These are phyloP conservation scores for Eragrostis curvula DNA, from an alignment of 176 grass and related monocot species.

Conservation along the genomic window DNA sequence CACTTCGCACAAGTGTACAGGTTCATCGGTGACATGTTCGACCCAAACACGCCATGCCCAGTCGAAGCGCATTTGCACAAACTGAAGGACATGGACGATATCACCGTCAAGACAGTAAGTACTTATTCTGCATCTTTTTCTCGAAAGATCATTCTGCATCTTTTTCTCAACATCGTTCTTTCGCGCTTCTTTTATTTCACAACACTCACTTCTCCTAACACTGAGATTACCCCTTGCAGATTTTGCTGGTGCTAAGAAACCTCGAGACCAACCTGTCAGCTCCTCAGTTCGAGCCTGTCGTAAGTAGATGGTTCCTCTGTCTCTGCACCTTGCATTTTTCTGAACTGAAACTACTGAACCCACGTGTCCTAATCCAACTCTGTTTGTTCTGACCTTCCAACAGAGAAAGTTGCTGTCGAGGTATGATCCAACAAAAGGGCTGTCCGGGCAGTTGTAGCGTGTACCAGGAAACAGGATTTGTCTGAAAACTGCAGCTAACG, in stretches of 20 bases:
- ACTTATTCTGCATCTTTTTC: background rate
- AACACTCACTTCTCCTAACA: background rate
- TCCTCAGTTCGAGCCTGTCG: constrained; percentile 60
- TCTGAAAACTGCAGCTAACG: background rate
- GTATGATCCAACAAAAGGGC: constrained; percentile 60
- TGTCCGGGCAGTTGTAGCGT: constrained; percentile 45
- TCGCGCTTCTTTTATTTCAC: background rate
- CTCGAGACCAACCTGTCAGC: constrained; percentile 63
- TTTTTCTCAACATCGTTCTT: background rate
- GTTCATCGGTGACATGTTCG: constrained; percentile 93
- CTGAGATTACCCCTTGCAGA: constrained; percentile 36
- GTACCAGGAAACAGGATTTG: background rate
- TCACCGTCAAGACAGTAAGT: constrained; percentile 60
- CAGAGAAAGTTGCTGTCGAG: constrained; percentile 67
- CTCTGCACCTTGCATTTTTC: background rate
- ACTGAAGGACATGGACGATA: constrained; percentile 57
- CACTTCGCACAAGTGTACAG: constrained; percentile 70
- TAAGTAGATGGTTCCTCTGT: constrained; percentile 36
- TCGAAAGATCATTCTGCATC: background rate
- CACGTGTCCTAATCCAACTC: background rate
- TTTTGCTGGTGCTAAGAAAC: constrained; percentile 74
- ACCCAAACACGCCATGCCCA: constrained; percentile 49
- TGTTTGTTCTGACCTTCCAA: constrained; percentile 11
- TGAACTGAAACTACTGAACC: background rate
- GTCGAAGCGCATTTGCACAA: constrained; percentile 52